Conservation (phyloP, 2,329 filamentous ascomycete genomes). For the Talaromyces funiculosus region DNA sequence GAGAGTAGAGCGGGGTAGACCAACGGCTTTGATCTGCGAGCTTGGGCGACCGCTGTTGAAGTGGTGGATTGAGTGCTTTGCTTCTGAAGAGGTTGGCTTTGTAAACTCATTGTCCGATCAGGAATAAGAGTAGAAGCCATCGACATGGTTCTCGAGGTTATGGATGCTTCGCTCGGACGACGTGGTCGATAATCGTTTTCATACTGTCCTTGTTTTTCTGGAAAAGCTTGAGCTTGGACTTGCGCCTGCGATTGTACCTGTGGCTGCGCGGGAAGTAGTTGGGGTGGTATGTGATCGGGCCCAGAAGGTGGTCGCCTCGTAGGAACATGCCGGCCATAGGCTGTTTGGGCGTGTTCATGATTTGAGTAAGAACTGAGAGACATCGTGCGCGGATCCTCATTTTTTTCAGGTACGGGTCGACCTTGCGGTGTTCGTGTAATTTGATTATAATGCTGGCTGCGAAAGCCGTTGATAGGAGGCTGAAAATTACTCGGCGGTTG, state of each 20-base stretch:
- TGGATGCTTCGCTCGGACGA: conserved; percentile 40
- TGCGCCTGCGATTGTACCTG: conserved; percentile 14
- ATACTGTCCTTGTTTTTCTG: conserved; percentile 49
- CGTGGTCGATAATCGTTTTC: conserved; percentile 31
- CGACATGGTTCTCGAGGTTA: conserved; percentile 67
- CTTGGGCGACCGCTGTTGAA: conserved; percentile 57
- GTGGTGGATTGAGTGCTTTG: conserved; percentile 47
- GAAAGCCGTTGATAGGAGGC: conserved; percentile 65
- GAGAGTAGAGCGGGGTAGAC: conserved; percentile 93
- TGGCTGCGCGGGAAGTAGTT: conserved; percentile 20
- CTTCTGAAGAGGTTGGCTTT: conserved; percentile 48
- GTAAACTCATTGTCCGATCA: conserved; percentile 55
- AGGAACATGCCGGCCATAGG: conserved; percentile 79
- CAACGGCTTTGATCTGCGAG: conserved; percentile 63
- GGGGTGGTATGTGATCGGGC: conserved; percentile 24
- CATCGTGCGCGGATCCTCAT: conserved; percentile 93
- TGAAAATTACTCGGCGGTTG: conserved; percentile 39
- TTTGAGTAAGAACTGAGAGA: conserved; percentile 85
- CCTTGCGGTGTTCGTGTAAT: conserved; percentile 83
- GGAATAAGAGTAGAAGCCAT: conserved; percentile 69
- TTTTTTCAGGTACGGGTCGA: conserved; percentile 81
- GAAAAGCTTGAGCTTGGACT: neutral
- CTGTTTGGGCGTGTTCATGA: conserved; percentile 74
- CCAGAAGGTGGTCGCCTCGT: conserved; percentile 60
- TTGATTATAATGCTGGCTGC: conserved; percentile 67